Evolutionary conservation across 495 filamentous ascomycete genomes (phyloP).

Genomic region (Aspergillus bertholletiae): DNA sequence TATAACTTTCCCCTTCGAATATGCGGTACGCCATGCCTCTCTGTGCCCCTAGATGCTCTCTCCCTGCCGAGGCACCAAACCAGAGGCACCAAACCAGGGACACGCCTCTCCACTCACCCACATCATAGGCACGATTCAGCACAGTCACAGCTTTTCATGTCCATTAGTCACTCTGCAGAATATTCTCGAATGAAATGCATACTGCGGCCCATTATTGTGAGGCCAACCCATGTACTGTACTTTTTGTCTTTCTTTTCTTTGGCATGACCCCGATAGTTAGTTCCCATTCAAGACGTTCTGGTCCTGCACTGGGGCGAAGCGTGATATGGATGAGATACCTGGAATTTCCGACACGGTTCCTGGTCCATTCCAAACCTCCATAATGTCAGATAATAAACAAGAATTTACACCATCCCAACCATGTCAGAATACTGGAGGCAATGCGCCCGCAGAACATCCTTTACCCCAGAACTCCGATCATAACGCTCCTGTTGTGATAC

Average conservation of each 20-base stretch:
- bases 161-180: background rate
- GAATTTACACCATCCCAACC: background rate
- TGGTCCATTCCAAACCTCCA: background rate
- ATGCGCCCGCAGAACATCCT: background rate
- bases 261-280: background rate
- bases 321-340: background rate
- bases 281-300: background rate
- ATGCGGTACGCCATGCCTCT: too few relatives aligned
- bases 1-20: too few relatives aligned
- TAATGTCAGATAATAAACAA: background rate
- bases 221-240: background rate
- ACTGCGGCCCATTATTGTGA: background rate
- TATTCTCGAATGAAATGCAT: background rate
- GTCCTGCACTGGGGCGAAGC: background rate
- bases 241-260: background rate
- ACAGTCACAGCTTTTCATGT: background rate
- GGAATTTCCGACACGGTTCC: background rate
- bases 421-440: background rate
- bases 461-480: background rate
- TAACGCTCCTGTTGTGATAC: constrained; percentile 18
- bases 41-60: too few relatives aligned
- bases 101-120: background rate
- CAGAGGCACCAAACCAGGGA: too few relatives aligned
- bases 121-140: background rate
- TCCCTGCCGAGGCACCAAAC: too few relatives aligned